Base-by-base conservation (phyloP, 2,329 filamentous ascomycete species). In the Aquanectria penicillioides region DNA sequence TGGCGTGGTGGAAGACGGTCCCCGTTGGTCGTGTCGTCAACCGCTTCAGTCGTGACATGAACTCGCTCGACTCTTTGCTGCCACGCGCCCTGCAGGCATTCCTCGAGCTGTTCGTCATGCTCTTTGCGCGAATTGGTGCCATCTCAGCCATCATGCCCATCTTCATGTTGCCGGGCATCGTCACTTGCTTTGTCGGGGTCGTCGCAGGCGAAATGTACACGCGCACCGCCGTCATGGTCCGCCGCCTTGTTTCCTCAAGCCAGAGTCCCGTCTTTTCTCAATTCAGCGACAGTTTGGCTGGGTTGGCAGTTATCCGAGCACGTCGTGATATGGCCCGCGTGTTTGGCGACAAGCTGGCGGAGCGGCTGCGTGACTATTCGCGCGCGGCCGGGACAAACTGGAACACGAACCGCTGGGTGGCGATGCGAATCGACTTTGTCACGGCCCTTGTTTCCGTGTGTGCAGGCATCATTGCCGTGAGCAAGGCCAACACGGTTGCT, bases 341-440 rank as follows among this genome's bases (percentile, higher is more conserved):
- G 1, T 86, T 86, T 52, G 73, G 77, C 10, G 70, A 77, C 22
- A 76, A 82, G 33, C 71, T 86, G 13, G 83, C 83, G 1, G 75
- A 81, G 18, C 81, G 81, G 61, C 61, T 86, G 23, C 76, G 81
- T 1, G 69, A 78, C 0, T 82, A 79, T 69, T 77, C 80, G 7
- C 77, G 77, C 6, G 75, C 81, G 0, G 73, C 76, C 1, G 82
- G 85, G 65, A 74, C 83, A 2, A 80, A 78, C 46, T 84, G 78
- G 59, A 85, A 85, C 69, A 80, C 80, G 57, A 86, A 86, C 65
- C 80, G 84, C 6, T 86, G 84, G 84, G 80, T 86, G 5, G 77
- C 80, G 1, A 76, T 86, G 25, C 80, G 84, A 4, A 75, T 84
- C 4, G 83, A 86, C 61, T 77, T 85, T 63, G 79, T 82, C 44